Evolutionary conservation across 169 alveolate genomes (phyloP).

Genomic region (Neospora caninum): DNA sequence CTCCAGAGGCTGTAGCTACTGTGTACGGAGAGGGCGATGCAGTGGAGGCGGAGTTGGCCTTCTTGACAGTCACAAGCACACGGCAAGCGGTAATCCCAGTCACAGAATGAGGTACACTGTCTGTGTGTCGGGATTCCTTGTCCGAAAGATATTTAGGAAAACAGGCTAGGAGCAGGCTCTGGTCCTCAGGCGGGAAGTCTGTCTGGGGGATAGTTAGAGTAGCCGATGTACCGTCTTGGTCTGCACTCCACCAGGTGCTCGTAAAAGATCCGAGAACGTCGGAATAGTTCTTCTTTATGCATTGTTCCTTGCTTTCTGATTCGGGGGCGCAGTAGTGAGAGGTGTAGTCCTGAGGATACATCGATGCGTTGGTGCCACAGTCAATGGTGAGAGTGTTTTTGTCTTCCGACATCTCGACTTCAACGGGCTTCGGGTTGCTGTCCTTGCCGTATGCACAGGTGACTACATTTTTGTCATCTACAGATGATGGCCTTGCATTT

Average conservation of each 20-base stretch:
- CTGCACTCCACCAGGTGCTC: too few relatives aligned
- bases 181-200: background rate
- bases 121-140: background rate
- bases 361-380: background rate
- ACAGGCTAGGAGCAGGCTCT: background rate
- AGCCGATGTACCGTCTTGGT: too few relatives aligned
- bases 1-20: background rate
- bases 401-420: background rate
- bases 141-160: background rate
- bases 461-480: background rate
- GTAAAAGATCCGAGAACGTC: too few relatives aligned
- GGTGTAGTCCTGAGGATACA: background rate
- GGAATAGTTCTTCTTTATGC: too few relatives aligned
- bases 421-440: background rate
- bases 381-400: constrained; percentile 1
- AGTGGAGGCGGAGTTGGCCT: background rate
- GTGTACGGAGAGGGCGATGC: background rate
- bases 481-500: background rate
- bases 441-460: background rate
- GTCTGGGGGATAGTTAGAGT: too few relatives aligned
- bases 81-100: background rate
- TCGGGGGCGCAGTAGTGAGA: background rate
- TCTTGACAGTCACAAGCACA: background rate
- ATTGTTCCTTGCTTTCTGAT: too few relatives aligned
- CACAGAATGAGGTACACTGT: too few relatives aligned